Evolutionary conservation across 1,139 yeast genomes (phyloP), one percentile per base, ranked within the genome.

Genomic region (Nakaseomyces glabratus): DNA sequence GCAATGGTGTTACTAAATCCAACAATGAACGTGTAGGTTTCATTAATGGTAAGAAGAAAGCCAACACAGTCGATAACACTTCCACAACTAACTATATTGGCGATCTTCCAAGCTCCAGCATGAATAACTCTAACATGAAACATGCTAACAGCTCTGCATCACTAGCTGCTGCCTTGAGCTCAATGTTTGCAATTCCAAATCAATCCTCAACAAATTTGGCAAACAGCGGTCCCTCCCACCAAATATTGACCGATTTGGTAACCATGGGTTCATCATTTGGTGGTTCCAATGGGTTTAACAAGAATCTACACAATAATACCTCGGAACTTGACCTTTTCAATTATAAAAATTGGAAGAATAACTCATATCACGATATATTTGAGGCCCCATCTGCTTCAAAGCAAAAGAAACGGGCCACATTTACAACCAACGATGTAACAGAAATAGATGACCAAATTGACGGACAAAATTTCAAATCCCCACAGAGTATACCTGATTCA

Each of bases 241-340:
- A 48, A 14, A 41, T 43, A n/a, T 30, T 51, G 14, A 35, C 51
- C 11, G 55, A 51, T 38, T 45, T 50, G 26, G 38, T 52, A 35
- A 68, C 55, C 3, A 50, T 52, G 52, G 47, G 57, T 20, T 47
- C 57, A 4, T 47, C 56, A n/a, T 40, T 42, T 16, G 56, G 55
- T 21, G 57, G 57, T 14, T 41, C 47, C 6, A 52, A 53, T 16
- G 58, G 58, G 12, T 52, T 45, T 34, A 37, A 47, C 6, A 43
- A 41, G 21, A 32, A 33, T 20, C n/a, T n/a, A n/a, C 31, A 36
- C 11, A 32, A 41, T 7, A 32, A 37, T 10, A 40, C 46, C 24
- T 45, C 51, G n/a, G 48, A 45, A 30, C 30, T 51, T 23, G 49
- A 46, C 18, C 44, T 42, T 21, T 49, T 51, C 34, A 43, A 40